Percentiles rank a stretch among this genome's conserved stretches.
Evolutionary conservation across 2,329 filamentous ascomycete species (phyloP).

Genomic region (Elsinoe ampelina): DNA sequence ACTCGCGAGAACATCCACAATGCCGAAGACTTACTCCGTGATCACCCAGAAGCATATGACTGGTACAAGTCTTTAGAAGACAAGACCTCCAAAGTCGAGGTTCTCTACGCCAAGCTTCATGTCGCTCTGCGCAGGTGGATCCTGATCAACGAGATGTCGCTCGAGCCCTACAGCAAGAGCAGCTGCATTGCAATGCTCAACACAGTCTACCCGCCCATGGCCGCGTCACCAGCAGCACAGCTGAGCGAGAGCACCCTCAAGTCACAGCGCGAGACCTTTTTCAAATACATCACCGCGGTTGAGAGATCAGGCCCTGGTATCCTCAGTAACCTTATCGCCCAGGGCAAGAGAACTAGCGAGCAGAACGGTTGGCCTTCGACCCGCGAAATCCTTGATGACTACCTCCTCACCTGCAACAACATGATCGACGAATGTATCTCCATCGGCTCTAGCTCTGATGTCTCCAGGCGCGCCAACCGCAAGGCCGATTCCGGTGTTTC

Average conservation of each 20-base stretch:
- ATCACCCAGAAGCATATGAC: conserved; percentile 45
- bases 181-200: conserved; percentile 61
- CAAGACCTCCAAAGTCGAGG: conserved; percentile 44
- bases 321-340: conserved; percentile 44
- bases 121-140: conserved; percentile 55
- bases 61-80: conserved; percentile 41
- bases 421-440: conserved; percentile 52
- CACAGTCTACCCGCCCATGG: conserved; percentile 53
- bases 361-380: conserved; percentile 47
- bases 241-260: conserved; percentile 44
- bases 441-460: conserved; percentile 36
- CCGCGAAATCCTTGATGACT: conserved; percentile 45
- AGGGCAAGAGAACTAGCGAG: conserved; percentile 44
- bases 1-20: conserved; percentile 35
- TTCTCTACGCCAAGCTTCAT: conserved; percentile 53
- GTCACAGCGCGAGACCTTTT: conserved; percentile 52
- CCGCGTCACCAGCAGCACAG: conserved; percentile 41
- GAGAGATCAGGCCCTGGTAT: conserved; percentile 47
- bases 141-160: conserved; percentile 55
- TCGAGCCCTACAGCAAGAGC: conserved; percentile 53
- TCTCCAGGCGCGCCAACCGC: conserved; percentile 31
- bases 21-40: conserved; percentile 41
- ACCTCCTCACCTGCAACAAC: conserved; percentile 49
- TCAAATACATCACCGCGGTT: conserved; percentile 51
- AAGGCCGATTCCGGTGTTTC: conserved; percentile 58